A percentile compares a stretch with the other conserved stretches of the same genome.
Conservation (phyloP, 345 rosid species). For the Lepidium sativum region DNA sequence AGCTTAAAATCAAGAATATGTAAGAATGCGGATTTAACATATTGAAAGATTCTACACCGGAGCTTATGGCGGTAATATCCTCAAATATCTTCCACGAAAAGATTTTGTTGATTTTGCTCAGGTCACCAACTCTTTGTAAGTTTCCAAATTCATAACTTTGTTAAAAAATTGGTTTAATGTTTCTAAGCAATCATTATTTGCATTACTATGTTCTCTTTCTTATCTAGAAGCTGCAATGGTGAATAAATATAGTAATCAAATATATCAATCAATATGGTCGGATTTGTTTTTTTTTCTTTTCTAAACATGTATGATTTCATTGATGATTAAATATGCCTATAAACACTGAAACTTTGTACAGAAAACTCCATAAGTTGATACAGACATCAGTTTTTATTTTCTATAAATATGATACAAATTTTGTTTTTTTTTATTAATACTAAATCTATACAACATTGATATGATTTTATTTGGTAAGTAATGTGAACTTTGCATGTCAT, state of each 20-base stretch:
- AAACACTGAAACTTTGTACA: background rate
- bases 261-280: too few species aligned
- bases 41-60: slow-evolving; percentile 41
- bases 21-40: too few species aligned
- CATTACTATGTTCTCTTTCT: too few species aligned
- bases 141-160: background rate
- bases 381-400: background rate
- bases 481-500: background rate
- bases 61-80: slow-evolving; percentile 33
- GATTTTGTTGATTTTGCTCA: slow-evolving; percentile 22
- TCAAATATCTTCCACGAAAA: slow-evolving; percentile 16
- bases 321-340: background rate
- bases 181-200: too few species aligned
- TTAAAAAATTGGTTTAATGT: too few species aligned
- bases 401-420: background rate
- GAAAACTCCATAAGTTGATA: background rate
- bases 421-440: too few species aligned
- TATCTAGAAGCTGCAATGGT: too few species aligned
- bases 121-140: slow-evolving; percentile 16
- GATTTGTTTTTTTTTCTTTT: too few species aligned
- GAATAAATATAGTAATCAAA: too few species aligned
- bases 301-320: background rate
- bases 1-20: too few species aligned
- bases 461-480: background rate
- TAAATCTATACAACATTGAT: background rate